A percentile compares a stretch with the other conserved stretches of the same genome.
These are phyloP conservation scores for Xylaria sp. DNA, from an alignment of 2,329 filamentous ascomycete genomes.

Conservation along the genomic window DNA sequence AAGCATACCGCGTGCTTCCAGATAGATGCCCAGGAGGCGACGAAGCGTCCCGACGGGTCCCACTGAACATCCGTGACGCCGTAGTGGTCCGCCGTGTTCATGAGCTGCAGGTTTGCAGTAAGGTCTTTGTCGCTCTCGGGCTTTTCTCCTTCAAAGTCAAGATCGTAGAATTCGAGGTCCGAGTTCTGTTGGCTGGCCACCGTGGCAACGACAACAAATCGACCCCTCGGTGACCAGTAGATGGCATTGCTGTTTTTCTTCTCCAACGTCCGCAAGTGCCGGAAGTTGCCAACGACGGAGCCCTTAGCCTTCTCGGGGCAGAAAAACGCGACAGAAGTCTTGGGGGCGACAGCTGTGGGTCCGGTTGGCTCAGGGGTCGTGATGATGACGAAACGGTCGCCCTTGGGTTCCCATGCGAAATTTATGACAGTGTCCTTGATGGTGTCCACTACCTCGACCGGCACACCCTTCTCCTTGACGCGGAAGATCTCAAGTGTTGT, in stretches of 20 bases:
- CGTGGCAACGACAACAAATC: conserved; percentile 92
- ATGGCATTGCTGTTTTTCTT: conserved; percentile 99
- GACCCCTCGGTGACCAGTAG: conserved; percentile 96
- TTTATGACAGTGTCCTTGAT: conserved; percentile 99
- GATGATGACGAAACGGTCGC: conserved; percentile 95
- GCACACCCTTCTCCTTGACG: conserved; percentile 94
- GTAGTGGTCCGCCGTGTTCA: conserved; percentile 94
- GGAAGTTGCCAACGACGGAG: conserved; percentile 84
- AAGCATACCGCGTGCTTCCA: conserved; percentile 91
- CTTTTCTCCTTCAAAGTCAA: conserved; percentile 98
- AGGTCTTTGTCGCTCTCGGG: conserved; percentile 91
- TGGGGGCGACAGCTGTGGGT: conserved; percentile 81
- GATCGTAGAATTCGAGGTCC: conserved; percentile 95
- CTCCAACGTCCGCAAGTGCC: conserved; percentile 89
- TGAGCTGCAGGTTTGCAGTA: conserved; percentile 90
- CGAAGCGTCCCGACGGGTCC: conserved; percentile 94
- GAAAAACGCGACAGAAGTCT: conserved; percentile 95
- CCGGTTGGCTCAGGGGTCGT: conserved; percentile 84
- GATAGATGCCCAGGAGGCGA: conserved; percentile 87
- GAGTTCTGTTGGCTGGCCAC: conserved; percentile 91
- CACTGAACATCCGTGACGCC: conserved; percentile 97
- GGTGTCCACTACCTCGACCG: conserved; percentile 95
- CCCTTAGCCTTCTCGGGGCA: conserved; percentile 94
- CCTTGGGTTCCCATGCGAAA: conserved; percentile 99
- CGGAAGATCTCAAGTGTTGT: conserved; percentile 99